A percentile compares a stretch with the other conserved stretches of the same genome.
phyloP scores from a whole-genome alignment of 2,329 filamentous ascomycete species.

The Fusarium algeriense region DNA sequence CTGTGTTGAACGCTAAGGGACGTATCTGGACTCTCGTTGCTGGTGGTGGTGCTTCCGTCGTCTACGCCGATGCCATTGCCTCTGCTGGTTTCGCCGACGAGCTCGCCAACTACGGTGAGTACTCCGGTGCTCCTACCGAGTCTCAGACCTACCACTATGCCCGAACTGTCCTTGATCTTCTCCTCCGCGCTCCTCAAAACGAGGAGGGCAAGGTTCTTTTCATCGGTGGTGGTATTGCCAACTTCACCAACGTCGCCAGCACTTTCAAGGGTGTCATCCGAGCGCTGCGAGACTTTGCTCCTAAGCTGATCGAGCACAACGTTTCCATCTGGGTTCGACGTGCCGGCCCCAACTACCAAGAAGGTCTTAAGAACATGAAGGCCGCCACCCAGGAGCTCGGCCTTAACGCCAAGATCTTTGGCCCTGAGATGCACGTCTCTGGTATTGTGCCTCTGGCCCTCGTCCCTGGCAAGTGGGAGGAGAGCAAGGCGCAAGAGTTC shows the following conservation, averaged over 20 bases:
- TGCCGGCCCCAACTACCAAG: slow-evolving; percentile 97
- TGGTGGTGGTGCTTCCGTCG: slow-evolving; percentile 98
- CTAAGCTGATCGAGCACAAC: slow-evolving; percentile 92
- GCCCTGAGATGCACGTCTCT: slow-evolving; percentile 92
- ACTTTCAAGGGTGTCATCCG: slow-evolving; percentile 99
- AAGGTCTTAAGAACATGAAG: slow-evolving; percentile 99
- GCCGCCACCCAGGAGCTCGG: slow-evolving; percentile 92
- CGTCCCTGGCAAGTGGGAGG: slow-evolving; percentile 72
- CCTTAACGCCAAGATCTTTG: slow-evolving; percentile 75
- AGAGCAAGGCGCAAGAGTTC: slow-evolving; percentile 72
- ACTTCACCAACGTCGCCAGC: slow-evolving; percentile 99
- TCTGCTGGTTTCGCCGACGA: slow-evolving; percentile 95
- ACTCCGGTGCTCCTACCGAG: slow-evolving; percentile 98
- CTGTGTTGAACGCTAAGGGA: slow-evolving; percentile 90
- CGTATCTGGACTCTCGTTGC: slow-evolving; percentile 98
- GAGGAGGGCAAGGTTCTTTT: slow-evolving; percentile 98
- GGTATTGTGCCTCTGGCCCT: slow-evolving; percentile 96
- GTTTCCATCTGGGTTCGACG: slow-evolving; percentile 95
- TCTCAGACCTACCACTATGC: slow-evolving; percentile 99
- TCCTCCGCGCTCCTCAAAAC: slow-evolving; percentile 88
- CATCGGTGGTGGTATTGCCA: slow-evolving; percentile 99
- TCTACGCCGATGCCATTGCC: slow-evolving; percentile 98
- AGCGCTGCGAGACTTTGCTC: slow-evolving; percentile 89
- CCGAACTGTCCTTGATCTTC: slow-evolving; percentile 94
- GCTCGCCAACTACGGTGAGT: slow-evolving; percentile 99